Base-by-base conservation (phyloP, 106 monocot genomes). In the Dendrobium chrysotoxum region DNA sequence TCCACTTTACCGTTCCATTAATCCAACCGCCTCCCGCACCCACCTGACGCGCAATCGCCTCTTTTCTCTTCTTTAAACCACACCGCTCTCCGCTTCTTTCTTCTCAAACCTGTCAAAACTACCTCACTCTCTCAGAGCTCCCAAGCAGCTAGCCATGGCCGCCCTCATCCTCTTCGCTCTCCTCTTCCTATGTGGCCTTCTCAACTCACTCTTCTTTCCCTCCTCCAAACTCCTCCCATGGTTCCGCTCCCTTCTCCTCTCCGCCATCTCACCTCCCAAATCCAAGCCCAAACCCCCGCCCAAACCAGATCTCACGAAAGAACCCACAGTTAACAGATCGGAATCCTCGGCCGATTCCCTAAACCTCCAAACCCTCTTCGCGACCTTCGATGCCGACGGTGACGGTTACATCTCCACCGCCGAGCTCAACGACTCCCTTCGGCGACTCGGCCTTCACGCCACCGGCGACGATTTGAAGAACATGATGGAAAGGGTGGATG, bases 341-440 rank as follows among this genome's bases (percentile, higher is more conserved):
- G 61, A 61, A 61, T 66, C 8, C 40, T 5, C 17, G 16, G 9
- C 23, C 1, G 20, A 25, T 3, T 41, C 83, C 15, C 17, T 20
- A 2, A 67, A 87, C 7, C 78, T 84, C 0, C 76, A 71, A 64
- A 50, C 67, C 15, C 25, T 91, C 23, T 91, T 91, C 80, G 44
- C 85, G 5, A 84, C 81, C 75, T 91, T 91, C 79, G 90, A 91
- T 21, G 50, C 23, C 17, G 78, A 91, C 77, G 81, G 86, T 4
- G 90, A 91, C 46, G 90, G 90, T 72, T 86, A 84, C 86, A 84
- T 91, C 85, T 88, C 90, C 23, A 9, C 31, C 11, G 28, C 72
- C 23, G 90, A 91, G 80, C 88, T 91, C 35, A 72, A 46, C 9
- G 79, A 84, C 53, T 91, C 90, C 3, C 83, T 91, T 12, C 38